Conservation (phyloP, 2,329 filamentous ascomycete genomes). For the Stachybotrys chartarum region DNA sequence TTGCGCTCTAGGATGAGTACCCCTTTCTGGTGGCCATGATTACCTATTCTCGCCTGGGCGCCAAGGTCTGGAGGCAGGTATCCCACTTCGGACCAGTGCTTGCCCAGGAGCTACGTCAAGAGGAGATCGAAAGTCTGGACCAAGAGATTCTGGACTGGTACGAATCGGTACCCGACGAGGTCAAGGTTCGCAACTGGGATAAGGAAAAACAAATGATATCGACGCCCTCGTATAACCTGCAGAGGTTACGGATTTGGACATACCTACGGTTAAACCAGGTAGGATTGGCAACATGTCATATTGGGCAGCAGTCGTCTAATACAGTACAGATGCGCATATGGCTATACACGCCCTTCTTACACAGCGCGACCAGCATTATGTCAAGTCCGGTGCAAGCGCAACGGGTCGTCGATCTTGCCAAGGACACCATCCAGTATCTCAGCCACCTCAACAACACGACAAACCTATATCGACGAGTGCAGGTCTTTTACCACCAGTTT, state of each 20-base stretch:
- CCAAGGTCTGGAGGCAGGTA: slow-evolving; percentile 80
- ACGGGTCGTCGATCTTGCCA: slow-evolving; percentile 66
- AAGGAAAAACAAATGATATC: slow-evolving; percentile 44
- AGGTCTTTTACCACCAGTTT: slow-evolving; percentile 77
- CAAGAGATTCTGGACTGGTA: slow-evolving; percentile 85
- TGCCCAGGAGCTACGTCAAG: slow-evolving; percentile 58
- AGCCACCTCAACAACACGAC: slow-evolving; percentile 64
- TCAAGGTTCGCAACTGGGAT: slow-evolving; percentile 53
- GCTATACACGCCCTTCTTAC: slow-evolving; percentile 80
- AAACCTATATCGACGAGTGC: slow-evolving; percentile 63
- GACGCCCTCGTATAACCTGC: slow-evolving; percentile 55
- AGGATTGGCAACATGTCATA: slow-evolving; percentile 5
- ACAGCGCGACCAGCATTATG: slow-evolving; percentile 77
- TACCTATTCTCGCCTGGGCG: slow-evolving; percentile 72
- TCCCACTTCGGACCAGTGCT: slow-evolving; percentile 57
- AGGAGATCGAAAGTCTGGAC: slow-evolving; percentile 75
- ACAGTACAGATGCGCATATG: slow-evolving; percentile 62
- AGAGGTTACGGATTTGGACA: slow-evolving; percentile 73
- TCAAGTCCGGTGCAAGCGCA: slow-evolving; percentile 67
- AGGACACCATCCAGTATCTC: slow-evolving; percentile 68
- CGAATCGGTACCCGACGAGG: slow-evolving; percentile 58
- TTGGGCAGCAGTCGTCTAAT: neutral
- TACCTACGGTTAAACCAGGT: slow-evolving; percentile 80
- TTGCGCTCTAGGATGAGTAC: slow-evolving; percentile 34
- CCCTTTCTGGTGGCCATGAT: slow-evolving; percentile 83